Percentiles rank a stretch among this genome's conserved stretches.
These are phyloP conservation scores for Lactarius tabidus DNA, from an alignment of 768 basidiomycete genomes.

Conservation along the genomic window DNA sequence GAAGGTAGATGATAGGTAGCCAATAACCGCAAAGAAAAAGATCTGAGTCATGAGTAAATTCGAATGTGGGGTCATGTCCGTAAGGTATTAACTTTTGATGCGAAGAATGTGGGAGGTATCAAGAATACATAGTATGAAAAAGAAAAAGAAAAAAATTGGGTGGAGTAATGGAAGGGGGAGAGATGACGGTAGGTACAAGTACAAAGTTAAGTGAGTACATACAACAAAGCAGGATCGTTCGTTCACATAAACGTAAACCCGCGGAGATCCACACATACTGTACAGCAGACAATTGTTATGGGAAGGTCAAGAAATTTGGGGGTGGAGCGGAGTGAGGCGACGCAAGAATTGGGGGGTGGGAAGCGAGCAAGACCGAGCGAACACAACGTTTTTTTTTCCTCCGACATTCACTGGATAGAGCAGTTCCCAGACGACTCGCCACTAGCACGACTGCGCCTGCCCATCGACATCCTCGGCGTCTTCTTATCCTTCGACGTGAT, in stretches of 20 bases:
- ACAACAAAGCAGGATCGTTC: no score
- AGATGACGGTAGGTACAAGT: no score
- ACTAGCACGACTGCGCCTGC: conserved; percentile 16
- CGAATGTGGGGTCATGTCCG: background rate
- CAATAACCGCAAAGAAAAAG: background rate
- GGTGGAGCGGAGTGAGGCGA: no score
- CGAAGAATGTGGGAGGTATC: background rate
- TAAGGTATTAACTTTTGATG: background rate
- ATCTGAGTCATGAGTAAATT: no score
- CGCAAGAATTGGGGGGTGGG: no score
- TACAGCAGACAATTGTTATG: no score
- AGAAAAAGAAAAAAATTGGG: background rate
- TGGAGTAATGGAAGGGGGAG: background rate
- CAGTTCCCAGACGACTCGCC: conserved; percentile 15
- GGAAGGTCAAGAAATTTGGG: no score
- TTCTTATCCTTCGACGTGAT: conserved; percentile 8
- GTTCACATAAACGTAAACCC: no score
- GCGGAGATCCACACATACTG: no score
- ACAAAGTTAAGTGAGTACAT: no score
- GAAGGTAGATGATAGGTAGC: no score
- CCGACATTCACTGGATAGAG: conserved; percentile 5
- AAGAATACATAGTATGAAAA: background rate
- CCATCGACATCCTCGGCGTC: background rate
- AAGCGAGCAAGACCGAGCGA: background rate
- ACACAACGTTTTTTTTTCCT: background rate